These are phyloP conservation scores for Carex scoparia DNA, from an alignment of 176 grass and related monocot genomes.

Conservation along the genomic window DNA sequence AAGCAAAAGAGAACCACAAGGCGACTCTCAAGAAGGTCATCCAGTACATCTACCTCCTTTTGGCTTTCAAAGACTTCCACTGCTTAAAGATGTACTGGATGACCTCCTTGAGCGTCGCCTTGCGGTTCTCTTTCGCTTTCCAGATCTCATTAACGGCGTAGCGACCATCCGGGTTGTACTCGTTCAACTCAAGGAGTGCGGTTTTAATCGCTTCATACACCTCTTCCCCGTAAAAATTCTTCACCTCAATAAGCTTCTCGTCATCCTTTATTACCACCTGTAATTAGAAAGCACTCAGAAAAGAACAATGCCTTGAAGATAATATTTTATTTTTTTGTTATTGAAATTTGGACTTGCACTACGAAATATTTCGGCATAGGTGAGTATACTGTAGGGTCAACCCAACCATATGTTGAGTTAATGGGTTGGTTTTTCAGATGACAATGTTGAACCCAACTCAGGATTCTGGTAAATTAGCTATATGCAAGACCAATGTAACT, in stretches of 20 bases:
- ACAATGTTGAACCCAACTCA: neutral
- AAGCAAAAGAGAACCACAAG: constrained; percentile 43
- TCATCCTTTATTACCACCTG: constrained; percentile 40
- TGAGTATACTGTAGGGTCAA: neutral
- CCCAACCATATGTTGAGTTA: neutral
- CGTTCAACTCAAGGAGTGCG: constrained; percentile 44
- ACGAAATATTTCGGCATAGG: neutral
- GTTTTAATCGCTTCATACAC: constrained; percentile 34
- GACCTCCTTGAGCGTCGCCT: constrained; percentile 43
- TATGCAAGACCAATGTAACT: neutral
- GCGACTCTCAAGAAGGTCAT: constrained; percentile 43
- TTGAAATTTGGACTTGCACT: neutral
- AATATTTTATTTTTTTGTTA: neutral
- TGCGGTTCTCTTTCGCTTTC: constrained; percentile 44
- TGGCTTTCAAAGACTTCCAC: constrained; percentile 21
- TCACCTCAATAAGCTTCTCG: constrained; percentile 38
- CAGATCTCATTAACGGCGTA: constrained; percentile 48
- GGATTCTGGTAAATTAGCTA: neutral
- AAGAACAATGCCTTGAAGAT: neutral
- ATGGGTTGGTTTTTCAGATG: neutral
- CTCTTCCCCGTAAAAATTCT: constrained; percentile 23
- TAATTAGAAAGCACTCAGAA: constrained; percentile 9
- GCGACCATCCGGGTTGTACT: constrained; percentile 52
- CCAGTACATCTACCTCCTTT: constrained; percentile 7
- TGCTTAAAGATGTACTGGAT: constrained; percentile 44